Base-by-base conservation (phyloP, 495 filamentous ascomycete genomes). In the Neurospora tetrasperma region DNA sequence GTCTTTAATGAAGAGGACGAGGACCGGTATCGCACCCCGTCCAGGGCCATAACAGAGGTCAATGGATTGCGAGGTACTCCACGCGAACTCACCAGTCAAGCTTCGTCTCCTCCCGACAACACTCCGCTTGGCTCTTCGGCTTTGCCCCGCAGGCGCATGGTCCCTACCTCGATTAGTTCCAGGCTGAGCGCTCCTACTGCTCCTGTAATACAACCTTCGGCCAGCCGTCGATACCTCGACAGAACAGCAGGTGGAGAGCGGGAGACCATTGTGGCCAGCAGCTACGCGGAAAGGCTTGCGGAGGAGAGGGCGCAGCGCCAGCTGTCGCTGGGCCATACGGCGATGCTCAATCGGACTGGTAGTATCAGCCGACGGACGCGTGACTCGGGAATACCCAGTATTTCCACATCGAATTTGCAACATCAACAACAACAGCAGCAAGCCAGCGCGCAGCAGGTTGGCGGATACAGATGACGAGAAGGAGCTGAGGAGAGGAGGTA, bases 31-130 rank as follows among this genome's bases (percentile, higher is more conserved):
- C 84, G 88, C 6, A 82, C 84, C 14, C 87, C 87, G 0, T 89
- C 87, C 4, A 78, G 89, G 14, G 88, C 88, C 0, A 78, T 80
- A n/a, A 89, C 88, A 12, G 88, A 90, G 70, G 80, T 89, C n/a
- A 83, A 83, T 20, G 80, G 78, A 48, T 72, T 75, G 66, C 78
- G 82, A 48, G 70, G 74, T 10, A 59, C 72, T 31, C 72, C 77
- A 18, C 80, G 82, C n/a, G 82, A 85, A 40, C 79, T 79, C 54
- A 71, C 70, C 38, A 66, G 76, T 5, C 80, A 81, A n/a, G 43
- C 46, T 14, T 71, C 70, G 20, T 68, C 82, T 14, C 76, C 81
- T 41, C 75, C 75, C 0, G 82, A 84, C 23, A 18, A 72, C 4
- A 79, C 74, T 12, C 44, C 74, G 31, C 74, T 79, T 20, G 78